A percentile compares a stretch with the other conserved stretches of the same genome.
phyloP scores from a whole-genome alignment of 2,329 filamentous ascomycete genomes.

The Paecilomyces sp. region DNA sequence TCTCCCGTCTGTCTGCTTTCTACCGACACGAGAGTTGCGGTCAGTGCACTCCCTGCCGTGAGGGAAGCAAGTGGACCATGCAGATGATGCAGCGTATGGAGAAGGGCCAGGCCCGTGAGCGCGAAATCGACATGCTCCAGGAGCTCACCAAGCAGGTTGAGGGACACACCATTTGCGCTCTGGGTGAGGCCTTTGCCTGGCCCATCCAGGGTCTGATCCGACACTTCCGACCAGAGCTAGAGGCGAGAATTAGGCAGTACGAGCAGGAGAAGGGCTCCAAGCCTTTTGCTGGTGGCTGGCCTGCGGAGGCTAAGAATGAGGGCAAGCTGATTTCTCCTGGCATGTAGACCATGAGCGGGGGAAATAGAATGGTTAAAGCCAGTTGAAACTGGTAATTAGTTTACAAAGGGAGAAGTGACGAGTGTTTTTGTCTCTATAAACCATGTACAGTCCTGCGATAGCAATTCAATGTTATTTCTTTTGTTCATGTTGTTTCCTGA shows the following conservation, averaged over 20 bases:
- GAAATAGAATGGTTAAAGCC: not conserved
- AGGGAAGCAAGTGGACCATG: slow-evolving; percentile 98
- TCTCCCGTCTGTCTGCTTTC: slow-evolving; percentile 87
- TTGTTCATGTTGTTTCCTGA: not conserved
- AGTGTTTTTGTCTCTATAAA: slow-evolving; percentile 1
- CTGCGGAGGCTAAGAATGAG: slow-evolving; percentile 63
- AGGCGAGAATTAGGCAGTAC: slow-evolving; percentile 81
- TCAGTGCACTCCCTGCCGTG: slow-evolving; percentile 98
- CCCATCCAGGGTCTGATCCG: slow-evolving; percentile 96
- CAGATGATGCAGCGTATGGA: slow-evolving; percentile 98
- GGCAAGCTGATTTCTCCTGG: slow-evolving; percentile 84
- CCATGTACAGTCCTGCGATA: slow-evolving; percentile 4
- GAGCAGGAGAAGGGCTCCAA: slow-evolving; percentile 58
- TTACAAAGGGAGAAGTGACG: not conserved
- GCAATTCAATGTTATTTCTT: slow-evolving; percentile 1
- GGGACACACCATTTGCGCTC: slow-evolving; percentile 95
- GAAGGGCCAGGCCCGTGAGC: slow-evolving; percentile 75
- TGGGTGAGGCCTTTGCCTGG: slow-evolving; percentile 98
- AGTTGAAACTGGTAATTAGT: not conserved
- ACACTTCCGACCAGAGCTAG: slow-evolving; percentile 93
- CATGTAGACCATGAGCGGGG: slow-evolving; percentile 60
- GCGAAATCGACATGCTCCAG: slow-evolving; percentile 99
- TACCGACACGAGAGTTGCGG: slow-evolving; percentile 98
- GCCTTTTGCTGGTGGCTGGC: slow-evolving; percentile 82
- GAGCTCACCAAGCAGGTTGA: slow-evolving; percentile 99